phyloP scores from a whole-genome alignment of 768 basidiomycete species.

The Chiua virens region DNA sequence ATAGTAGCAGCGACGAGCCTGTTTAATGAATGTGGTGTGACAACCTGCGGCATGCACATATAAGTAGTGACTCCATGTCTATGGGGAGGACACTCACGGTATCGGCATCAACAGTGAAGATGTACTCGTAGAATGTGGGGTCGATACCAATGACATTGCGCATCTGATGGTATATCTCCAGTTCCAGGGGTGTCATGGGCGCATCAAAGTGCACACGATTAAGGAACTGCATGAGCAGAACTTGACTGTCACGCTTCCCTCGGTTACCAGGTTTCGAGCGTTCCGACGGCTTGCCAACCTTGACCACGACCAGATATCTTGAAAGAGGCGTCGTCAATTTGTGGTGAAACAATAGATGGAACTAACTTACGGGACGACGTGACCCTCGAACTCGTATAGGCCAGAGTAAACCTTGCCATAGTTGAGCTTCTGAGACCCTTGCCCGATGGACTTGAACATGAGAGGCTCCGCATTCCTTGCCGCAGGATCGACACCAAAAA shows the following conservation, averaged over 20 bases:
- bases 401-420: constrained; percentile 73
- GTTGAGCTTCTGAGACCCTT: constrained; percentile 66
- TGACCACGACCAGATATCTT: constrained; percentile 62
- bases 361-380: constrained; percentile 58
- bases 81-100: constrained; percentile 40
- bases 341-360: not conserved
- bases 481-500: constrained; percentile 64
- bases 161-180: constrained; percentile 76
- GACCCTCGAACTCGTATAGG: constrained; percentile 68
- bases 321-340: not conserved
- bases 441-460: constrained; percentile 66
- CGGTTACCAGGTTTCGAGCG: constrained; percentile 65
- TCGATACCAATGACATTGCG: constrained; percentile 73
- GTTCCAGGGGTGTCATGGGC: constrained; percentile 63
- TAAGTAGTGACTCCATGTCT: constrained; percentile 11
- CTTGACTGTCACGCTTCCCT: constrained; percentile 70
- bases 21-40: constrained; percentile 65
- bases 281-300: constrained; percentile 68
- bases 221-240: constrained; percentile 63
- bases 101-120: constrained; percentile 73
- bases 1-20: constrained; percentile 62
- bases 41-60: constrained; percentile 40
- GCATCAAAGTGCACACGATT: constrained; percentile 69
- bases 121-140: constrained; percentile 74
- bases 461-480: constrained; percentile 63